These are phyloP conservation scores for Myxozyma sirexii DNA, from an alignment of 805 yeast species.

Conservation along the genomic window DNA sequence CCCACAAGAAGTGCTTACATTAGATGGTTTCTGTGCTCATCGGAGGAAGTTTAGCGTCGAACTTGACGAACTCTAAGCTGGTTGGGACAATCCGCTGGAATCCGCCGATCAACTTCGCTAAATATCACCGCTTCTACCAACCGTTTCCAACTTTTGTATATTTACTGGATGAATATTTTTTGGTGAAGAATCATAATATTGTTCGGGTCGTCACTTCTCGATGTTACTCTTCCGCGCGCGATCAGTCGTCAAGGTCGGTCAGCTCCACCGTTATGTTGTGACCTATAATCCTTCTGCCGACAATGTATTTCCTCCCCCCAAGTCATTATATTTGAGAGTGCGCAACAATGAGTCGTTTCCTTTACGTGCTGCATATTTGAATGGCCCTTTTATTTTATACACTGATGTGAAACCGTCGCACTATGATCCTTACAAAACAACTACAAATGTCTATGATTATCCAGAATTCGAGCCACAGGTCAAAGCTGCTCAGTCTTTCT, in stretches of 20 bases:
- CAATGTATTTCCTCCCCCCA: constrained; percentile 21
- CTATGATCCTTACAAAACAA: constrained; percentile 55
- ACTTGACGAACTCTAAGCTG: too few relatives aligned
- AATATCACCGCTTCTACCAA: not conserved
- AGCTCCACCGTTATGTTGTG: constrained; percentile 57
- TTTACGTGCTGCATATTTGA: constrained; percentile 72
- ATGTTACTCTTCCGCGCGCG: constrained; percentile 38
- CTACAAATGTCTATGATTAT: constrained; percentile 41
- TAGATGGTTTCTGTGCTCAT: too few relatives aligned
- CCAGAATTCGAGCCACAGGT: constrained; percentile 53
- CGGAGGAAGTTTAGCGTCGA: too few relatives aligned
- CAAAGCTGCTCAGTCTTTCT: constrained; percentile 72
- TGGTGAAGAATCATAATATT: not conserved
- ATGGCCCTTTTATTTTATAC: constrained; percentile 87
- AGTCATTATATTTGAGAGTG: constrained; percentile 15
- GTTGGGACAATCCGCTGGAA: not conserved
- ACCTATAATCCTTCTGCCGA: constrained; percentile 51
- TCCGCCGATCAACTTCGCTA: not conserved
- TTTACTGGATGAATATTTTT: too few relatives aligned
- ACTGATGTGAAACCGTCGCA: constrained; percentile 75
- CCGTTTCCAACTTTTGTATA: not conserved
- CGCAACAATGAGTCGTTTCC: constrained; percentile 32
- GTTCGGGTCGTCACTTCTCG: not conserved
- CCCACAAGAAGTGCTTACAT: too few relatives aligned
- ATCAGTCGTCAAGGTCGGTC: constrained; percentile 58